Conservation (phyloP, 306 rosid species). For the Cucurbita moschata region DNA sequence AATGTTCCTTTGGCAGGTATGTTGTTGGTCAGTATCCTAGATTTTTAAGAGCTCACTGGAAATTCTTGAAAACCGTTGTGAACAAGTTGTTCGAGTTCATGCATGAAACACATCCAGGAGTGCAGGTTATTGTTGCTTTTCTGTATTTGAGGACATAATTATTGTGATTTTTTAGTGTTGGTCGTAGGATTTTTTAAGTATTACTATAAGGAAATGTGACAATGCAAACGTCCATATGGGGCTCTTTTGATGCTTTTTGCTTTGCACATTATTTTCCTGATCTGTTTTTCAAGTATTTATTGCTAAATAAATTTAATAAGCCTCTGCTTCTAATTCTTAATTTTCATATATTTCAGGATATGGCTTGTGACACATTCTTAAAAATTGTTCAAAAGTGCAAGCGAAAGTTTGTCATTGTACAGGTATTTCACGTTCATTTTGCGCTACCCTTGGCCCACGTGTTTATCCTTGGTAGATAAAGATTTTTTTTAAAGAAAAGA, state of each 20-base stretch:
- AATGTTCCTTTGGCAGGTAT: conserved; percentile 45
- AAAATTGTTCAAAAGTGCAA: conserved; percentile 95
- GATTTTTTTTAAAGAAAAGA: neutral
- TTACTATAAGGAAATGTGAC: neutral
- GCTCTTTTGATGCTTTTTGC: neutral
- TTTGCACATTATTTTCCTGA: neutral
- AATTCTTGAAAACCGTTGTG: conserved; percentile 88
- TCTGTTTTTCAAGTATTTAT: neutral
- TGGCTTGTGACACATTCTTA: conserved; percentile 95
- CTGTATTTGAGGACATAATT: neutral
- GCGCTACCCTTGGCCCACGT: neutral
- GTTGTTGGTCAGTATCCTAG: conserved; percentile 97
- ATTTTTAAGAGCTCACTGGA: conserved; percentile 94
- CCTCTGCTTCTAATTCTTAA: neutral
- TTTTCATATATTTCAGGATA: conserved; percentile 46
- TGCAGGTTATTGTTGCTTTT: conserved; percentile 48
- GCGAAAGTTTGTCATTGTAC: conserved; percentile 85
- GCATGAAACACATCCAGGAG: conserved; percentile 99
- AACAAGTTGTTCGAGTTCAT: conserved; percentile 93
- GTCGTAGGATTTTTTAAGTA: neutral
- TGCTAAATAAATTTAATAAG: neutral
- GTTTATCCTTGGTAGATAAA: neutral
- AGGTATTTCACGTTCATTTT: conserved; percentile 25
- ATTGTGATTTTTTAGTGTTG: neutral
- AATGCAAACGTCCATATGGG: neutral